Base-by-base conservation (phyloP, 495 filamentous ascomycete genomes). In the Penicillium crystallinum region DNA sequence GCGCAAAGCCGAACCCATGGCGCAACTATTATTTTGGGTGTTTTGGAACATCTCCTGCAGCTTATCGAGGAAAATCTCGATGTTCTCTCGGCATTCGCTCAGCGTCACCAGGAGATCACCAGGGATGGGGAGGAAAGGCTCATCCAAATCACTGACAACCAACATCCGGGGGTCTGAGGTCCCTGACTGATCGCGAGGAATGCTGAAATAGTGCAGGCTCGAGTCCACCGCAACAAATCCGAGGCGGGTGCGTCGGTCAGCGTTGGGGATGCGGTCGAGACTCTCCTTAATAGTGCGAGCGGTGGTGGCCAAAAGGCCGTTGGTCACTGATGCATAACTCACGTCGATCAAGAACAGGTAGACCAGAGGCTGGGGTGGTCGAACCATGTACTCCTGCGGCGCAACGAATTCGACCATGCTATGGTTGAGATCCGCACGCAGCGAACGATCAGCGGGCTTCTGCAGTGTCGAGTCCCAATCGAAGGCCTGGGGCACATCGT, bases 371-470 rank as follows among this genome's bases (percentile, higher is more conserved):
- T 98, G 93, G 2, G 93, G 93, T 48, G 93, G 91, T 18, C 93
- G 87, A 27, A 98, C 95, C 93, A 98, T 98, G 66, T 98, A 98
- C 73, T 98, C 93, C 70, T 97, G 95, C 11, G 93, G 93, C 6
- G 93, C 93, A 53, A 98, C 87, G 60, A 97, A 98, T 65, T 98
- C 93, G 17, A 95, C 90, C 22, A 97, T 91, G 41, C 89, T 79
- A 62, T 96, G 84, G 70, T 97, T 98, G 45, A 98, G 79, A 64
- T 98, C 93, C 18, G 89, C 77, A 52, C 93, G 79, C 66, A 92
- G 81, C 81, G 93, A 90, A 58, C 93, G 74, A 66, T 98, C 95
- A 19, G 93, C 81, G 22, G 82, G 85, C 77, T 92, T 91, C 68
- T 97, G 91, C 43, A 88, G 73, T 12, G 89, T 84, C 33, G 88